Percentiles rank a stretch among this genome's conserved stretches.
Conservation (phyloP, 768 basidiomycete species). For the Tulasnella sp. region DNA sequence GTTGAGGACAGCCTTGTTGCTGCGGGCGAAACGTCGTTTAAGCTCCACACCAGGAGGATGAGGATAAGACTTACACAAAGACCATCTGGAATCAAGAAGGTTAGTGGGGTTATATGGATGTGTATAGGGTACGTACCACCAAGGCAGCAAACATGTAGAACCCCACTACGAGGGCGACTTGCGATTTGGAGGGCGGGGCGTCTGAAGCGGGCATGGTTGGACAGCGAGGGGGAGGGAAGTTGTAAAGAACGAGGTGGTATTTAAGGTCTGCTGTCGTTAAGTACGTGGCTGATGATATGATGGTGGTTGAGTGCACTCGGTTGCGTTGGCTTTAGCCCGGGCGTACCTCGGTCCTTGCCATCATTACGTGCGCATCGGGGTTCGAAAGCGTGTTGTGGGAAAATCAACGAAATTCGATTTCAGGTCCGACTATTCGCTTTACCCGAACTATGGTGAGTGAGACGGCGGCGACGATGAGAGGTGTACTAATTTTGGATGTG, state of each 20-base stretch:
- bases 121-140: slow-evolving; percentile 38
- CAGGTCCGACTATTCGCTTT: background rate
- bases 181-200: slow-evolving; percentile 5
- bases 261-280: background rate
- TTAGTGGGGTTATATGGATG: background rate
- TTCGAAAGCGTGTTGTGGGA: slow-evolving; percentile 1
- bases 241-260: background rate
- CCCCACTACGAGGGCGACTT: slow-evolving; percentile 56
- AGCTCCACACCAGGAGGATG: slow-evolving; percentile 8
- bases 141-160: slow-evolving; percentile 73
- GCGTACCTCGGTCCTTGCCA: background rate
- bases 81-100: slow-evolving; percentile 32
- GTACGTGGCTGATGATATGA: slow-evolving; percentile 3
- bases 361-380: background rate
- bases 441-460: background rate
- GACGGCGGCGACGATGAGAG: background rate
- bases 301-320: background rate
- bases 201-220: slow-evolving; percentile 7
- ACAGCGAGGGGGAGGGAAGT: background rate
- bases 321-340: background rate
- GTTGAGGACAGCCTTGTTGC: slow-evolving; percentile 66
- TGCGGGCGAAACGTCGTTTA: slow-evolving; percentile 23
- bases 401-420: slow-evolving; percentile 12
- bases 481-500: background rate
- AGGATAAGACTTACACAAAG: slow-evolving; percentile 30